Evolutionary conservation across 1,284 basidiomycete species (phyloP).

Genomic region (Ustilago curta): DNA sequence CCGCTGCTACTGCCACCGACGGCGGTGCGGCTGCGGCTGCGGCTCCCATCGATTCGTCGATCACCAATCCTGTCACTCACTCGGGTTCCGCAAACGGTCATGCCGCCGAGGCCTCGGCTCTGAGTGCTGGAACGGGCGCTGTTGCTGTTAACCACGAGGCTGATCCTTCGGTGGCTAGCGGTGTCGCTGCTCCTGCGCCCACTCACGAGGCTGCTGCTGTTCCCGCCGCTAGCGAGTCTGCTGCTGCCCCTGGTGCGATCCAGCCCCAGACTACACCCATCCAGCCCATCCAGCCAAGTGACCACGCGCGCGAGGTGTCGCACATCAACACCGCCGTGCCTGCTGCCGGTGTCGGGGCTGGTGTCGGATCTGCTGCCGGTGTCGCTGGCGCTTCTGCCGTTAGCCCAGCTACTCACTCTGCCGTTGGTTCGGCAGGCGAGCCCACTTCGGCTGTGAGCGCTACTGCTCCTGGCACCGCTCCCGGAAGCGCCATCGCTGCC

Average conservation of each 20-base stretch:
- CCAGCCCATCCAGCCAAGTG: conserved; percentile 34
- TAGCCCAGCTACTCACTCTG: conserved; percentile 12
- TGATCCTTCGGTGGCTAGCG: conserved; percentile 37
- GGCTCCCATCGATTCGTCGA: conserved; percentile 32
- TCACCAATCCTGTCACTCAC: conserved; percentile 28
- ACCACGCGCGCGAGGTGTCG: conserved; percentile 24
- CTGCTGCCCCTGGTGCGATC: conserved; percentile 29
- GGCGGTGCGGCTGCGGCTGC: conserved; percentile 31
- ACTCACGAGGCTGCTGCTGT: background rate
- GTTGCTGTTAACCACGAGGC: conserved; percentile 28
- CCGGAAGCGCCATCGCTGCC: conserved; percentile 21
- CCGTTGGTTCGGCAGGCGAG: conserved; percentile 7
- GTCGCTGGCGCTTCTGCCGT: conserved; percentile 17
- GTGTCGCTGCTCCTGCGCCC: conserved; percentile 12
- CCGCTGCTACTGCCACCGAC: conserved; percentile 21
- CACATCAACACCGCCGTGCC: conserved; percentile 39
- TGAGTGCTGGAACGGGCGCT: conserved; percentile 43
- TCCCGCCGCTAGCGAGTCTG: conserved; percentile 5
- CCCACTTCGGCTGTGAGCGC: conserved; percentile 21
- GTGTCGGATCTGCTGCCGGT: conserved; percentile 16
- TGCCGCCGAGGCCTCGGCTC: conserved; percentile 24
- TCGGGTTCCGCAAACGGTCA: conserved; percentile 23
- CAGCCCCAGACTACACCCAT: conserved; percentile 34
- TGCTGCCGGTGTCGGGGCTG: conserved; percentile 24
- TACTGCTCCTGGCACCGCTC: conserved; percentile 9